Evolutionary conservation across 1,139 yeast genomes (phyloP).

Genomic region (Zygoascus hellenicus): DNA sequence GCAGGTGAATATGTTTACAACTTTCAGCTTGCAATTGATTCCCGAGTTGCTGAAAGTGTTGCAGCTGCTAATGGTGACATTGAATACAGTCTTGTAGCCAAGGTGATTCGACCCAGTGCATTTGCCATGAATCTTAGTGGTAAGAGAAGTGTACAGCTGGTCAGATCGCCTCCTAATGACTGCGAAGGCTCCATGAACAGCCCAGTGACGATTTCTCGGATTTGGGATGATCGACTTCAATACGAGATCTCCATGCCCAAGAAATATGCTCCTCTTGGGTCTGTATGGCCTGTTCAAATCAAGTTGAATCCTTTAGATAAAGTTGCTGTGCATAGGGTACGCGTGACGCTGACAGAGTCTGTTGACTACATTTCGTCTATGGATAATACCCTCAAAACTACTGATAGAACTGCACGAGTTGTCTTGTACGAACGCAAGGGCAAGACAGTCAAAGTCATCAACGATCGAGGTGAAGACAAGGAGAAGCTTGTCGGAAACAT

Average conservation of each 20-base stretch:
- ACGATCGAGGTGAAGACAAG: constrained; percentile 1
- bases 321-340: constrained; percentile 62
- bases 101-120: constrained; percentile 31
- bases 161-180: constrained; percentile 76
- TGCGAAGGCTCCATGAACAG: constrained; percentile 64
- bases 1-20: constrained; percentile 80
- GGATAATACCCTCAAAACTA: constrained; percentile 25
- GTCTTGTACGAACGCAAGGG: constrained; percentile 30
- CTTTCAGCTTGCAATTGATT: constrained; percentile 64
- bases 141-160: constrained; percentile 38
- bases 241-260: constrained; percentile 74
- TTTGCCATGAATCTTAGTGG: constrained; percentile 31
- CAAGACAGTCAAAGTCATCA: constrained; percentile 4
- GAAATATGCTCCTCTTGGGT: constrained; percentile 67
- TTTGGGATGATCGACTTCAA: constrained; percentile 75
- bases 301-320: constrained; percentile 68
- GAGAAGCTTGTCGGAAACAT: constrained; percentile 11
- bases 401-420: constrained; percentile 28
- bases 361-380: constrained; percentile 52
- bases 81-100: constrained; percentile 29
- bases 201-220: constrained; percentile 74
- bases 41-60: constrained; percentile 66
- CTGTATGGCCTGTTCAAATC: constrained; percentile 54
- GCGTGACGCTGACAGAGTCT: constrained; percentile 66
- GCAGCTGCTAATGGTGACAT: constrained; percentile 43